Base-by-base conservation (phyloP, 1,139 yeast genomes). In the Yamadazyma dushanensis region DNA sequence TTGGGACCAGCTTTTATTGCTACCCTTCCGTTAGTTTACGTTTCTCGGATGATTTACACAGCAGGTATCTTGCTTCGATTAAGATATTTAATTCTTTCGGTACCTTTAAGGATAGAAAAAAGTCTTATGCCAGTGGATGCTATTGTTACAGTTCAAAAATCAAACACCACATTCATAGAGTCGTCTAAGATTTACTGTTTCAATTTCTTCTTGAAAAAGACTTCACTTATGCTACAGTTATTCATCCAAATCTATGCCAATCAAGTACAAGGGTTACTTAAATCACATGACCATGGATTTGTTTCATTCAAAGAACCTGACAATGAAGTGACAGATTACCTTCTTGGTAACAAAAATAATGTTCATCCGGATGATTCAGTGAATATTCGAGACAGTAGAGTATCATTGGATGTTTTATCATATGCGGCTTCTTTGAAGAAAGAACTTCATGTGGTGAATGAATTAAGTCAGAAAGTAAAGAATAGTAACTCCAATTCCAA, bases 41-140 rank as follows among this genome's bases (percentile, higher is more conserved):
- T 76, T 37, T 72, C 88, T 2, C 64, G 95, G 47, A 61, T 85
- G 36, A 73, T 83, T 32, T 83, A 81, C 52, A 78, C 86, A 2
- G 79, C 80, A 0, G 86, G 88, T 8, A 76, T 80, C 67, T 59
- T 83, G 11, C 60, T 83, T 35, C 68, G 86, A 42, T 61, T 82
- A 32, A 61, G 88, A 24, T 80, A 73, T 46, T 59, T 80, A 36
- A 70, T 76, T 13, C 54, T 80, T 25, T 71, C 81, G 5, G 63
- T 78, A 10, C 82, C 85, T 1, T 66, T 73, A 21, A 69, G 75
- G 39, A 68, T 66, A 53, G 73, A 67, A 31, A 61, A 55, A 34
- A 73, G 72, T 31, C 61, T 73, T 31, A 73, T 78, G 6, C 80
- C 85, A 0, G 63, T 66, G 16, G 63, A 65, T 24, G 74, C 79